Evolutionary conservation across 768 basidiomycete genomes (phyloP).

Genomic region (Imleria badia): DNA sequence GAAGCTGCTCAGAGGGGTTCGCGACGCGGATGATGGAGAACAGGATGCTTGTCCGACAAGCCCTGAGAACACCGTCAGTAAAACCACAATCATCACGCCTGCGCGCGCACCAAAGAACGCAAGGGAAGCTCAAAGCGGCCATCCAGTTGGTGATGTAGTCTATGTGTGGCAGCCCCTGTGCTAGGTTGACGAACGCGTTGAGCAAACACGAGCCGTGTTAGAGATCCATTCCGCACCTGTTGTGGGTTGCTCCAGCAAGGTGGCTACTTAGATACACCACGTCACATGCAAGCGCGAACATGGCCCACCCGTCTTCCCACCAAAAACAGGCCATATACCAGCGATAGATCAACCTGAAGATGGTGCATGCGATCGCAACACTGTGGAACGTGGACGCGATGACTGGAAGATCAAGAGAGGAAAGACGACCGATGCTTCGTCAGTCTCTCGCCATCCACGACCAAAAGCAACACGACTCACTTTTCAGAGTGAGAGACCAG

Average conservation of each 20-base stretch:
- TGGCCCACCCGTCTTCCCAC: constrained; percentile 32
- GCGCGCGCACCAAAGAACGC: constrained; percentile 22
- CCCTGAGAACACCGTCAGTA: constrained; percentile 16
- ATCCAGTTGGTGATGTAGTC: constrained; percentile 12
- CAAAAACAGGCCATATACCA: constrained; percentile 22
- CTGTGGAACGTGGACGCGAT: constrained; percentile 15
- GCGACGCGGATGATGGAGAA: constrained; percentile 21
- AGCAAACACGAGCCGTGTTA: no score
- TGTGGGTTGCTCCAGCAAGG: constrained; percentile 1
- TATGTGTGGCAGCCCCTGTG: neutral
- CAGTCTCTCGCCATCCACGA: neutral
- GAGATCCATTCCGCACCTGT: constrained; percentile 1
- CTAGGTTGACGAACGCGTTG: constrained; percentile 1
- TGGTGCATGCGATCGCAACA: constrained; percentile 23
- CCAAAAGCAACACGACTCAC: constrained; percentile 5
- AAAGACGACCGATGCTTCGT: neutral
- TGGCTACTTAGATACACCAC: constrained; percentile 8
- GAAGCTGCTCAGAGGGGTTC: constrained; percentile 9
- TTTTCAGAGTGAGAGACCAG: constrained; percentile 16
- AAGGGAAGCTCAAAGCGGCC: constrained; percentile 9
- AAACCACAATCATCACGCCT: neutral
- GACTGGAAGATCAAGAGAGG: constrained; percentile 9
- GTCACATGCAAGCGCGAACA: constrained; percentile 23
- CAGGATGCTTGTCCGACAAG: constrained; percentile 25
- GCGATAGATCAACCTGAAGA: constrained; percentile 24